These are phyloP conservation scores for Drosera capensis DNA, from an alignment of 148 eudicot species.

Conservation along the genomic window DNA sequence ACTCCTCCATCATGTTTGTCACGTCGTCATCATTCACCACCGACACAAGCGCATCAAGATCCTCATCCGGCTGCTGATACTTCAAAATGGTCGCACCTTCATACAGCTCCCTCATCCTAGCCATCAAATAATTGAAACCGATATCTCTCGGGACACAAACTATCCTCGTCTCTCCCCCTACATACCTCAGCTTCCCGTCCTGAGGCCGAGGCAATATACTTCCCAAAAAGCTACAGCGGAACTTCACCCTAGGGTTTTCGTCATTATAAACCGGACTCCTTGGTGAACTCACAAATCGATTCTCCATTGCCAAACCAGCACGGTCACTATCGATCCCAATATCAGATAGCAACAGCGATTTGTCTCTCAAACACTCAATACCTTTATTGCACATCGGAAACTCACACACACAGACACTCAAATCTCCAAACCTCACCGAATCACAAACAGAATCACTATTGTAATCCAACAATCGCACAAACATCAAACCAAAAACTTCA, in stretches of 20 bases:
- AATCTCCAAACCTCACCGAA: too few species aligned
- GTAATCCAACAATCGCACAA: too few species aligned
- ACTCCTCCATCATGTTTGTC: constrained; percentile 96
- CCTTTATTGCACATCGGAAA: constrained; percentile 20
- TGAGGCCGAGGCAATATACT: constrained; percentile 87
- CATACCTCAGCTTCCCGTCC: constrained; percentile 88
- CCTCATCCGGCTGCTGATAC: constrained; percentile 99
- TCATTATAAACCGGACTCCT: too few species aligned
- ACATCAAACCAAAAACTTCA: too few species aligned
- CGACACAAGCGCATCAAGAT: constrained; percentile 95
- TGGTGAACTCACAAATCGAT: too few species aligned
- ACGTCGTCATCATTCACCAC: constrained; percentile 97
- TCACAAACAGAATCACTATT: too few species aligned
- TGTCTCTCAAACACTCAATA: constrained; percentile 12
- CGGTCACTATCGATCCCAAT: constrained; percentile 37
- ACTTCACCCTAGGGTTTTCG: constrained; percentile 51
- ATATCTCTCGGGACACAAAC: constrained; percentile 56
- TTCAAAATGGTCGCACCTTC: constrained; percentile 59
- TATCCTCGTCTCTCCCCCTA: constrained; percentile 87
- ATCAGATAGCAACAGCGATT: constrained; percentile 11
- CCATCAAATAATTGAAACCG: constrained; percentile 58
- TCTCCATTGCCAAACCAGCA: constrained; percentile 12
- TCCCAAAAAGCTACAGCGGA: constrained; percentile 80
- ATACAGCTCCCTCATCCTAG: constrained; percentile 67
- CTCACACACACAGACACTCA: too few species aligned